These are phyloP conservation scores for Candida lessepsii DNA, from an alignment of 805 yeast genomes.

Conservation along the genomic window DNA sequence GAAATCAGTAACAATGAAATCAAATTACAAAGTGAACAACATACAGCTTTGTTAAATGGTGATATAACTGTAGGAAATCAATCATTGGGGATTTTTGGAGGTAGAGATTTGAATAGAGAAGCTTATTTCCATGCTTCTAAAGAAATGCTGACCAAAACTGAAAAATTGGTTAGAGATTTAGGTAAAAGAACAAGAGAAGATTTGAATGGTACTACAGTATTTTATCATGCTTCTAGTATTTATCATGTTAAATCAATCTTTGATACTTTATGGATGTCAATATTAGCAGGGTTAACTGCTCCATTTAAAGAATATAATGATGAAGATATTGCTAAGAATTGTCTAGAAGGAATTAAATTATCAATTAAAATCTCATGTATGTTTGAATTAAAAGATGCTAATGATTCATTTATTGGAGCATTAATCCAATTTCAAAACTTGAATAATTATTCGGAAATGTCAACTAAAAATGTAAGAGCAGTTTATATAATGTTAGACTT, in stretches of 20 bases:
- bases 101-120: conserved; percentile 68
- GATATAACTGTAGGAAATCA: conserved; percentile 39
- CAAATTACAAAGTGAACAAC: conserved; percentile 89
- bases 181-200: conserved; percentile 49
- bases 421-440: conserved; percentile 83
- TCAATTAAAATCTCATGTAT: conserved; percentile 81
- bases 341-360: conserved; percentile 83
- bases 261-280: conserved; percentile 95
- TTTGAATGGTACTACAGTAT: conserved; percentile 36
- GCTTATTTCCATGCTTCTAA: conserved; percentile 91
- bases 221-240: conserved; percentile 79
- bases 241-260: conserved; percentile 92
- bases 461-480: conserved; percentile 77
- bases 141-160: conserved; percentile 88
- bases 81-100: conserved; percentile 61
- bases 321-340: conserved; percentile 59
- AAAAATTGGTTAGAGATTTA: conserved; percentile 69
- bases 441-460: conserved; percentile 75
- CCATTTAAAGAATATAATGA: conserved; percentile 90
- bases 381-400: conserved; percentile 80
- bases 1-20: conserved; percentile 87
- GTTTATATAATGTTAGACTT: conserved; percentile 69
- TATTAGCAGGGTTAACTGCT: conserved; percentile 89
- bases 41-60: conserved; percentile 79
- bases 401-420: conserved; percentile 87